These are phyloP conservation scores for Leishmania tarentolae DNA, from an alignment of 208 protist species.

Conservation along the genomic window DNA sequence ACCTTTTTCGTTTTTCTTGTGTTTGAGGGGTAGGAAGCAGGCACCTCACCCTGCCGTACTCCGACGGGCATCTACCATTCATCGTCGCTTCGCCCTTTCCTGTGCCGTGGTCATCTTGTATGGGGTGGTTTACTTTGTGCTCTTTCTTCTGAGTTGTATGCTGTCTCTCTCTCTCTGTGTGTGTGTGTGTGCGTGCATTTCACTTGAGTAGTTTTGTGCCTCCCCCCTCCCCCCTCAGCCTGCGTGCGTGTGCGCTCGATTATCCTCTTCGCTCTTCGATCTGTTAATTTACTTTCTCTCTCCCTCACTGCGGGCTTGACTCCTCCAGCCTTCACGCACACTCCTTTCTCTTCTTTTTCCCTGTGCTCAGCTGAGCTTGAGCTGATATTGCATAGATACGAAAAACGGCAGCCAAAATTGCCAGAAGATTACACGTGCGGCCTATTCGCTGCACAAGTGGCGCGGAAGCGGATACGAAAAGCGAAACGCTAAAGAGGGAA, in stretches of 20 bases:
- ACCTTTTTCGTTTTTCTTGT: no score
- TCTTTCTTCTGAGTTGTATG: no score
- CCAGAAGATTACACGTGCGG: not conserved
- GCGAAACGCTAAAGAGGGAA: not conserved
- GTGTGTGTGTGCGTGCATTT: no score
- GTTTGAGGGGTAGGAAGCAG: no score
- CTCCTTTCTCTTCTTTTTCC: conserved; percentile 1
- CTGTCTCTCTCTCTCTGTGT: not conserved
- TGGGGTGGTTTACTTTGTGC: no score
- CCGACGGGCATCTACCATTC: not conserved
- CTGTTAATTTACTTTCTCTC: not conserved
- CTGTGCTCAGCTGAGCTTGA: not conserved
- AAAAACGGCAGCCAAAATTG: not conserved
- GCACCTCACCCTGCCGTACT: not conserved
- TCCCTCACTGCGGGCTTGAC: not conserved
- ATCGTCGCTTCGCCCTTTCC: not conserved
- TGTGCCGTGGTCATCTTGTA: no score
- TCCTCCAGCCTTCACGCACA: not conserved
- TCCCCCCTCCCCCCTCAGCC: not conserved
- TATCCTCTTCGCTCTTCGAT: not conserved
- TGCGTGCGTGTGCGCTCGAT: not conserved
- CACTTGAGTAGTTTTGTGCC: not conserved
- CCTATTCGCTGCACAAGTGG: not conserved
- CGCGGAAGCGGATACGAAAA: not conserved
- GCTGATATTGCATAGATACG: not conserved